phyloP scores from a whole-genome alignment of 306 rosid species.

The Erythrophleum fordii region DNA sequence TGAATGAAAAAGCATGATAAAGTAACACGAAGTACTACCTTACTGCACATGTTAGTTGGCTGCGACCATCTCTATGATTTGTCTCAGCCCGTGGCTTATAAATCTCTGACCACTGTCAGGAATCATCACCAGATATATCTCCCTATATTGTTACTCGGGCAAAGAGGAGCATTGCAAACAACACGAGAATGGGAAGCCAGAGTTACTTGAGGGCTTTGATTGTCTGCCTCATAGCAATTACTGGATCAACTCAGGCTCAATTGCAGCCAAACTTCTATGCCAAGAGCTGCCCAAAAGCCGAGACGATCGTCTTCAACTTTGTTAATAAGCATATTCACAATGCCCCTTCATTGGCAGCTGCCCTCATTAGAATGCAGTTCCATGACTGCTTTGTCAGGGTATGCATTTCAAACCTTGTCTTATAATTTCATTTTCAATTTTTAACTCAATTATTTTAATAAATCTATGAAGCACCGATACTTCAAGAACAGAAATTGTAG shows the following conservation, averaged over 20 bases:
- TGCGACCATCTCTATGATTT: conserved; percentile 39
- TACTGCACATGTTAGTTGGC: conserved; percentile 43
- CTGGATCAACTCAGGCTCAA: conserved; percentile 61
- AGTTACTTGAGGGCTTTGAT: conserved; percentile 35
- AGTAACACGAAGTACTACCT: conserved; percentile 28
- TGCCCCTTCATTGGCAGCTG: conserved; percentile 81
- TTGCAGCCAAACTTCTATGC: conserved; percentile 58
- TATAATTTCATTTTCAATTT: background rate
- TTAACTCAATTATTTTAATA: background rate
- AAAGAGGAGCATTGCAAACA: conserved; percentile 10
- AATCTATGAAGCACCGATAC: background rate
- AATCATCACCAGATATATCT: conserved; percentile 5
- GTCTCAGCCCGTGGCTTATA: conserved; percentile 40
- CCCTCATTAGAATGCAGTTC: conserved; percentile 79
- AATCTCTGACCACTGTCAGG: background rate
- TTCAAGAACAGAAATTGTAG: background rate
- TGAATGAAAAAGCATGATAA: conserved; percentile 4
- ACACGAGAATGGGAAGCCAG: conserved; percentile 49
- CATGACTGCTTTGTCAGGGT: conserved; percentile 93
- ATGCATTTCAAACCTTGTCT: conserved; percentile 1
- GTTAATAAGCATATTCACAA: conserved; percentile 61
- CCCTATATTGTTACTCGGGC: conserved; percentile 4
- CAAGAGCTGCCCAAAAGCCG: conserved; percentile 74
- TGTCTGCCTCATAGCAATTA: conserved; percentile 48
- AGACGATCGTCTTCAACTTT: conserved; percentile 57